Base-by-base conservation (phyloP, 2,329 filamentous ascomycete genomes). In the Aureobasidium sp. region DNA sequence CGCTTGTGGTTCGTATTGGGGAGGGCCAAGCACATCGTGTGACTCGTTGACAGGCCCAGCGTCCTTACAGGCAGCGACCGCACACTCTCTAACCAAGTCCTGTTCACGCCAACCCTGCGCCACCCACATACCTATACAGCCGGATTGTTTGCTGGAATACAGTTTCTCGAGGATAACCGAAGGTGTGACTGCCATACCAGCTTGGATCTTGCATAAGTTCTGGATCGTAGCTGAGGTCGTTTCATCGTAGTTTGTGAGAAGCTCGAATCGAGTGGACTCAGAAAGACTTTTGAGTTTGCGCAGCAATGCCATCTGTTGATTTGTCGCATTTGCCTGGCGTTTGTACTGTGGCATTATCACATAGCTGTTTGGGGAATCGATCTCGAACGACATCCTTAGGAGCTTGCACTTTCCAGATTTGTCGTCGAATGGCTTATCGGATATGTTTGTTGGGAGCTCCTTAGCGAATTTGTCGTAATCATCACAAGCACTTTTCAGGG, bases 331-430 rank as follows among this genome's bases (percentile, higher is more conserved):
- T 21, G 36, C 16, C 39, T 42, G 27, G 29, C 41, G 41, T 32
- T 42, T 42, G 27, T 55, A 45, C 29, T 42, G 37, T 42, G 39
- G 52, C 52, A 55, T 55, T 55, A 55, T 44, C 21, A 55, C 52
- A 32, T 45, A 21, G 32, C 53, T 57, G 5, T 13, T 45, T 29
- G 10, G 2, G 16, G 50, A 44, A 7, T 37, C 53, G 3, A 57
- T 44, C 6, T 32, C 29, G 21, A 57, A 57, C 13, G 53, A 32
- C 53, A 57, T 57, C 8, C 37, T 34, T 11, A 55, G 4, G 41
- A 57, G 53, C 53, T 47, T 57, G 32, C 13, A 30, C 32, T 66
- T 16, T 41, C 50, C 7, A 54, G 53, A 57, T 32, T 47, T 57
- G 27, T 57, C 29, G 42, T 57, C 41, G 39, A 34, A n/a, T 39